Evolutionary conservation across 2,329 filamentous ascomycete species (phyloP), one percentile per base, ranked within the genome.

Genomic region (Sphaceloma murrayae): DNA sequence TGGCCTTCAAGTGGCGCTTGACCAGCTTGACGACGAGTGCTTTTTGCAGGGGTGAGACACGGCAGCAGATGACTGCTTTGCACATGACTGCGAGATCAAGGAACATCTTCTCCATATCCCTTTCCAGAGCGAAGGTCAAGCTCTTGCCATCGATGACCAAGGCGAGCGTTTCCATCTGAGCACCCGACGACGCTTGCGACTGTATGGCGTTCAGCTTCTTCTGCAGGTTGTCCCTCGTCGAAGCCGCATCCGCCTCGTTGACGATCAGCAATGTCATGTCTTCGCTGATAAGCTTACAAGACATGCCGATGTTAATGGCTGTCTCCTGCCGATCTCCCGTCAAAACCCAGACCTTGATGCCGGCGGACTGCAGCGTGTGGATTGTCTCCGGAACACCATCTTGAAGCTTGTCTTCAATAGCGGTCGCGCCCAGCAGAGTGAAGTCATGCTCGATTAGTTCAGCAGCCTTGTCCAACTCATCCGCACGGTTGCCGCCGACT

Each of bases 271-370:
- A 74, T 58, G 91, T 94, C 91, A 98, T 98, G 56, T 98, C 93
- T 64, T 98, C 91, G 53, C 87, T 94, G 49, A 98, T 85, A 39
- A 98, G 75, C 67, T 96, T 96, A 67, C 91, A 98, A 62, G 87
- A 95, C 91, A 98, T 98, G 52, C 93, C 91, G 53, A 98, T 98
- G 62, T 98, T 98, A 74, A 98, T 98, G 46, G 91, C 91, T 19
- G 91, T 98, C 65, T 98, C 91, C 65, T 98, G 93, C 56, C 91
- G 78, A 69, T 98, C 91, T 55, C 91, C 91, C 29, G 91, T 98
- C 62, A 98, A 66, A 14, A 98, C 91, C 91, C 91, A 98, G 45
- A 98, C 82, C 66, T 98, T 98, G 71, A 98, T 96, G 43, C 88
- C 89, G 17, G 93, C 91, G 52, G 88, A 85, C 63, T 98, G 93